phyloP scores from a whole-genome alignment of 1,284 basidiomycete genomes.

The Pseudozyma sp. region DNA sequence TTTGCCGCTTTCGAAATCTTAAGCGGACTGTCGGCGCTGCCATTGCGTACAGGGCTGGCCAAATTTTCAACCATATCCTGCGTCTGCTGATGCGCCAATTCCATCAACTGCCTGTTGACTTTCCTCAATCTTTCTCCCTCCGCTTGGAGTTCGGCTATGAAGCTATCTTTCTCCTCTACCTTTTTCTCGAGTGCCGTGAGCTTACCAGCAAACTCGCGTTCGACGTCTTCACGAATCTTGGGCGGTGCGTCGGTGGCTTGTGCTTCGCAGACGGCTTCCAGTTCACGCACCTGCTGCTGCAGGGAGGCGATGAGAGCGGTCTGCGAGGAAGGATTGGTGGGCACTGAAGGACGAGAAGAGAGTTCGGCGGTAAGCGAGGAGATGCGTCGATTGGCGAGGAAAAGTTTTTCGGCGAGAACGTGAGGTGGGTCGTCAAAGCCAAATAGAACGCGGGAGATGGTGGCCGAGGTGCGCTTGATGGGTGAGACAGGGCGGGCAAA shows the following conservation, averaged over 20 bases:
- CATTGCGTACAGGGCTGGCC: slow-evolving; percentile 2
- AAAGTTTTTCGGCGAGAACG: slow-evolving; percentile 61
- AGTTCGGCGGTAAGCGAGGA: slow-evolving; percentile 42
- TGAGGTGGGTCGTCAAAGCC: slow-evolving; percentile 55
- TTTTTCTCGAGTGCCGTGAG: slow-evolving; percentile 26
- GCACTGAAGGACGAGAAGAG: slow-evolving; percentile 44
- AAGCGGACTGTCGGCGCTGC: slow-evolving; percentile 1
- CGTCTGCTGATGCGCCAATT: slow-evolving; percentile 55
- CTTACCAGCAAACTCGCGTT: slow-evolving; percentile 38
- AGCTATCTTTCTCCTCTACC: slow-evolving; percentile 49
- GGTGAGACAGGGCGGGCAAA: slow-evolving; percentile 55
- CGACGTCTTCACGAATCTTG: slow-evolving; percentile 63
- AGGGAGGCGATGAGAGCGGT: slow-evolving; percentile 41
- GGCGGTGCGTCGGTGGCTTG: slow-evolving; percentile 56
- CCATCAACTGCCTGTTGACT: slow-evolving; percentile 48
- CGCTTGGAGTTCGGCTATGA: slow-evolving; percentile 43
- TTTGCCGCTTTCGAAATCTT: slow-evolving; percentile 9
- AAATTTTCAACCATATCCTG: slow-evolving; percentile 48
- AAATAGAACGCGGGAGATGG: slow-evolving; percentile 23
- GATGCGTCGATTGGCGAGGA: slow-evolving; percentile 52
- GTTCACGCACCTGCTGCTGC: slow-evolving; percentile 53
- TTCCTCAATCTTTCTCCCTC: slow-evolving; percentile 44
- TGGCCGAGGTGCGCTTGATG: slow-evolving; percentile 24
- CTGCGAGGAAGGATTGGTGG: slow-evolving; percentile 29
- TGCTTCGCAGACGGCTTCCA: slow-evolving; percentile 62